Base-by-base conservation (phyloP, 2,329 filamentous ascomycete genomes). In the Fusarium agapanthi region DNA sequence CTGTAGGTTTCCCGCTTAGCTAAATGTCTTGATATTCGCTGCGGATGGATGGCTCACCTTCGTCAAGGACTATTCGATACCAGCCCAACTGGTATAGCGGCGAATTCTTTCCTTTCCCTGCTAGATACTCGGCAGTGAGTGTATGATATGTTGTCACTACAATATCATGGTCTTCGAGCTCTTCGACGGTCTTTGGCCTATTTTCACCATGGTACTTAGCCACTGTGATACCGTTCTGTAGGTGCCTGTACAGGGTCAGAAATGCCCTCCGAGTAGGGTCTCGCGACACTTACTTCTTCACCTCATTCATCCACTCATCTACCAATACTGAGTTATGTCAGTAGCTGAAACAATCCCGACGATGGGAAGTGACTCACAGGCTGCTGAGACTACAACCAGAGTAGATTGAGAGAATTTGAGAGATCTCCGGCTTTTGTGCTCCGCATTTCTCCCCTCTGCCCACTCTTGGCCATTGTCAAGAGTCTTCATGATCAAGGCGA, bases 51-150 rank as follows among this genome's bases (percentile, higher is more conserved):
- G 6, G 18, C 41, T 43, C 79, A 84, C 84, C 85, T 81, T 86
- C 86, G 34, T 86, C 82, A 0, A 86, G 79, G 1, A 86, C 79
- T 3, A 85, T 67, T 7, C 83, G 75, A 68, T 81, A 84, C 84
- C 84, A 87, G 2, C 62, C 65, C 5, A 67, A 26, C 4, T 61
- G 37, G 22, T 67, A 67, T 0, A 67, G 16, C 0, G 65, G 62
- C 0, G 65, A 67, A 4, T 13, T 16, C 22, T 67, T 67, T 1
- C 65, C 65, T 3, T 67, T 67, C 0, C n/a, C 65, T 10, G 16
- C 13, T 0, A 67, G 16, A 6, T 61, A 67, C 9, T 67, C 65
- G 0, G 62, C 34, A 10, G 65, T 67, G 3, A 67, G 65, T 0
- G 65, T 67, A 12, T 67, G 65, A 0, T 67, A 67, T 5, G 65